Conservation (phyloP, 2,329 filamentous ascomycete genomes). For the Cordyceps cateniannulata region DNA sequence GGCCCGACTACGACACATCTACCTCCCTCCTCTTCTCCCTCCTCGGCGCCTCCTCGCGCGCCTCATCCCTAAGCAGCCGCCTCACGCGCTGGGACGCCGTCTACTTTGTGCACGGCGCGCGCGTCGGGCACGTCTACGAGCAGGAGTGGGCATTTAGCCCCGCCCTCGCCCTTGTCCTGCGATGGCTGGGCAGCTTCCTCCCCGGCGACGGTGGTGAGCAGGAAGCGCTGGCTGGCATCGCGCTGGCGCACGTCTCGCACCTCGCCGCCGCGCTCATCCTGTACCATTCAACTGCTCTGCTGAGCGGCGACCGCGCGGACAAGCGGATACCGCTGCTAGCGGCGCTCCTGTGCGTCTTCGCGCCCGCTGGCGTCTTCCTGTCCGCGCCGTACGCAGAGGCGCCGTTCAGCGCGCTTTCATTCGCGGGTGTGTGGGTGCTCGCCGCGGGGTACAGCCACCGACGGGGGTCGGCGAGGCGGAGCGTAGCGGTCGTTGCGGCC, state of each 20-base stretch:
- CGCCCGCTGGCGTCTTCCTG: conserved; percentile 83
- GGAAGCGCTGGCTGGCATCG: conserved; percentile 52
- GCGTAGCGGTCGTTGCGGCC: conserved; percentile 51
- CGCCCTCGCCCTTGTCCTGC: conserved; percentile 38
- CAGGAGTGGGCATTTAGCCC: conserved; percentile 79
- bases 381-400: conserved; percentile 81
- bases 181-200: conserved; percentile 20
- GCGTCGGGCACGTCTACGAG: conserved; percentile 63
- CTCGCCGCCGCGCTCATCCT: conserved; percentile 67
- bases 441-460: conserved; percentile 36
- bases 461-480: conserved; percentile 25
- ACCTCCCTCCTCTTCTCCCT: conserved; percentile 42
- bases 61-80: conserved; percentile 40
- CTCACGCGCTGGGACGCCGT: conserved; percentile 76
- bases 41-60: conserved; percentile 28
- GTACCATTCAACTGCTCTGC: conserved; percentile 54
- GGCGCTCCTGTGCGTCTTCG: conserved; percentile 71
- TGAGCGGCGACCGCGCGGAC: conserved; percentile 40
- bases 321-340: conserved; percentile 59
- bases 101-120: conserved; percentile 61
- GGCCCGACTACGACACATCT: conserved; percentile 73
- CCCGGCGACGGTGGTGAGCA: conserved; percentile 16
- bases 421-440: conserved; percentile 67
- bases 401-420: conserved; percentile 69
- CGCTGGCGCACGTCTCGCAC: conserved; percentile 68